Base-by-base conservation (phyloP, 1,139 yeast genomes). In the Taphrina betulina region DNA sequence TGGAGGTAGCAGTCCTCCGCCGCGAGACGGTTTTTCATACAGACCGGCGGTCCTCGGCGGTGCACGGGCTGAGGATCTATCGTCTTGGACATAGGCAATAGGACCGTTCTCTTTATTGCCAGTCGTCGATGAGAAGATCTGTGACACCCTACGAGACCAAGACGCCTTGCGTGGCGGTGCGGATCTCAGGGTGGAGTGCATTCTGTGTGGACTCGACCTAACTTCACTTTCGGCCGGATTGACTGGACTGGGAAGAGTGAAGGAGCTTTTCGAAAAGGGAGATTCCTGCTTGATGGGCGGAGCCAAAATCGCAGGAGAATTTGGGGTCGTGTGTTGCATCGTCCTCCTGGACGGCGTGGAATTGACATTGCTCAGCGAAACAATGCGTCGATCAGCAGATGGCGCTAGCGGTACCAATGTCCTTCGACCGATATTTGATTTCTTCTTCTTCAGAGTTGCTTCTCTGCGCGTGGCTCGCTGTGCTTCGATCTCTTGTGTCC, bases 51-150 rank as follows among this genome's bases (percentile, higher is more conserved):
- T n/a, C n/a, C n/a, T n/a, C n/a, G n/a, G n/a, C n/a, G n/a, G n/a
- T n/a, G n/a, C n/a, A n/a, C n/a, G n/a, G n/a, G n/a, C n/a, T n/a
- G n/a, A n/a, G n/a, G n/a, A n/a, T n/a, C n/a, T n/a, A n/a, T n/a
- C n/a, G n/a, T n/a, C n/a, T n/a, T n/a, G n/a, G n/a, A n/a, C n/a
- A n/a, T n/a, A n/a, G n/a, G n/a, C n/a, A n/a, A n/a, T n/a, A n/a
- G n/a, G n/a, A n/a, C n/a, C n/a, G n/a, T 50, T 50, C 34, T 50
- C 54, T 34, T 50, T 50, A 40, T 50, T 50, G n/a, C n/a, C n/a
- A 26, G 35, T 36, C 12, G 43, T 37, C 8, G 54, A 43, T 12
- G 29, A 14, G 46, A 50, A 50, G 8, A 50, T 33, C 12, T 40
- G 44, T 1, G 46, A 41, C 5, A 50, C 46, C 12, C 54, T 22